These are phyloP conservation scores for Fagopyrum homotropicum DNA, from an alignment of 148 eudicot genomes.

Conservation along the genomic window DNA sequence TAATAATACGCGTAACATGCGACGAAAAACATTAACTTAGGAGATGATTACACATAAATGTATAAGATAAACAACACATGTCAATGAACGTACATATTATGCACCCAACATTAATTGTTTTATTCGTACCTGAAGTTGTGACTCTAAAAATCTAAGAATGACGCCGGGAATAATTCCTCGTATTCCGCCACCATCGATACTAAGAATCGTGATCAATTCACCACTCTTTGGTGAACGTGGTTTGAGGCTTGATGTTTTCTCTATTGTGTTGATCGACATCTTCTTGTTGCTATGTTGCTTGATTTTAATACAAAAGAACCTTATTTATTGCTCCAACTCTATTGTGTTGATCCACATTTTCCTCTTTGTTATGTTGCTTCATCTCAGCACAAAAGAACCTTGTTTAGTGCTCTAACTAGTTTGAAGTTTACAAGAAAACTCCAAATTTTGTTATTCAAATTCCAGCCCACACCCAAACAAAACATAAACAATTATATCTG, in stretches of 20 bases:
- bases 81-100: too few relatives aligned
- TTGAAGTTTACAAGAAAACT: constrained; percentile 2
- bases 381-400: not conserved
- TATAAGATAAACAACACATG: too few relatives aligned
- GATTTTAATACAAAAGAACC: not conserved
- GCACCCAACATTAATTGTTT: not conserved
- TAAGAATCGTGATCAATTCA: constrained; percentile 44
- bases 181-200: constrained; percentile 71
- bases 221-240: constrained; percentile 20
- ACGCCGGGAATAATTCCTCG: constrained; percentile 53
- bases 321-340: not conserved
- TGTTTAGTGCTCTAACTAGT: not conserved
- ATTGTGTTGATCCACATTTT: not conserved
- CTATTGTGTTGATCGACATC: not conserved
- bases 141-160: constrained; percentile 39
- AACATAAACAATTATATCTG: not conserved
- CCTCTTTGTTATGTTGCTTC: not conserved
- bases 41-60: too few relatives aligned
- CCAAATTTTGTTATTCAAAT: not conserved
- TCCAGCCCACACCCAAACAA: not conserved
- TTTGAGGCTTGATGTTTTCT: constrained; percentile 5
- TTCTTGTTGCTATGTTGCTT: not conserved
- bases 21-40: not conserved
- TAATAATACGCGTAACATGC: not conserved
- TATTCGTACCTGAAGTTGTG: constrained; percentile 41